Percentiles rank a stretch among this genome's conserved stretches.
phyloP scores from a whole-genome alignment of 352 stramenopile species.

The Aphanomyces cochlioides region DNA sequence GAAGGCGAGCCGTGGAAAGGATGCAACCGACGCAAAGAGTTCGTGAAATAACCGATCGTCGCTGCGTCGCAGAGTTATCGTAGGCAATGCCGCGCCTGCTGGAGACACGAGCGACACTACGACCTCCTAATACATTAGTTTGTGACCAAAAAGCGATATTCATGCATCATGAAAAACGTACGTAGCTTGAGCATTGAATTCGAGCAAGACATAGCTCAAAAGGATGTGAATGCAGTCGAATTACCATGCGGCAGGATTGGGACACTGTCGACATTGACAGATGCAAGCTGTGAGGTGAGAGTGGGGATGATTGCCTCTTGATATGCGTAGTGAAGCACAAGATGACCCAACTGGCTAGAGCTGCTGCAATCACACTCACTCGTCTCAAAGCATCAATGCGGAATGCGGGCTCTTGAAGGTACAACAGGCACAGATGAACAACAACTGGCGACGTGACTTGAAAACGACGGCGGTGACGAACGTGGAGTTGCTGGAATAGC shows the following conservation, averaged over 20 bases:
- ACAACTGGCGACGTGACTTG: neutral
- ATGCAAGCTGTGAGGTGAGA: no score
- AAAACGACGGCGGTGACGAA: neutral
- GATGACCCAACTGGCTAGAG: conserved; percentile 19
- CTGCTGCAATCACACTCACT: conserved; percentile 25
- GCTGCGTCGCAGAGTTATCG: no score
- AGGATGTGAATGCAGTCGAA: neutral
- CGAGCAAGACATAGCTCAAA: no score
- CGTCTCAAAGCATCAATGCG: neutral
- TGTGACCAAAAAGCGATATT: no score
- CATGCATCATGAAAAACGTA: no score
- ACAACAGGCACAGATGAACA: conserved; percentile 12
- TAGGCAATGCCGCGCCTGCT: no score
- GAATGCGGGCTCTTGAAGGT: conserved; percentile 24
- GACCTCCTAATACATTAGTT: no score
- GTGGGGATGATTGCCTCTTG: no score
- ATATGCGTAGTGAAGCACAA: conserved; percentile 3
- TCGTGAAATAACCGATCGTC: no score
- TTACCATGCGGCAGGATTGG: neutral
- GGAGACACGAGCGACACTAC: no score
- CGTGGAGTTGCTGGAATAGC: conserved; percentile 15
- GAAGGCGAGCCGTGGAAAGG: neutral
- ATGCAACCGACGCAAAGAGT: neutral
- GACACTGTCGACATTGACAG: neutral
- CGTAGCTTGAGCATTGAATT: no score